Percentiles rank a stretch among this genome's conserved stretches.
phyloP scores from a whole-genome alignment of 345 rosid genomes.

The Corchorus capsularis region DNA sequence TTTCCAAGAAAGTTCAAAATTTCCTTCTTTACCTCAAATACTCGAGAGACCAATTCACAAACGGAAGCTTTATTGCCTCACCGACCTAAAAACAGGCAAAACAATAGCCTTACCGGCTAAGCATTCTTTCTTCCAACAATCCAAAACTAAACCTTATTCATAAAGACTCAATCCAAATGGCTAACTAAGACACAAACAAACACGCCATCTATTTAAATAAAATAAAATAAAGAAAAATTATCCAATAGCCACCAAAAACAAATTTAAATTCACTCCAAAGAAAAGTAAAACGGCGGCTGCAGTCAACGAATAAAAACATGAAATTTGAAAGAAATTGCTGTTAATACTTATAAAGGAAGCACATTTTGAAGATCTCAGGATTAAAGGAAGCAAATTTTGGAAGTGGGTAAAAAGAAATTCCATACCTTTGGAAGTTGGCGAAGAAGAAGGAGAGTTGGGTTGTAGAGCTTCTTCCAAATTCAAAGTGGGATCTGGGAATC shows the following conservation, averaged over 20 bases:
- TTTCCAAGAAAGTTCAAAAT: neutral
- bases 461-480: neutral
- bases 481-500: neutral
- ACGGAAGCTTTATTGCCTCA: conserved; percentile 6
- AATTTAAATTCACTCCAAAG: neutral
- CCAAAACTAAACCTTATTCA: too few relatives aligned
- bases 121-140: neutral
- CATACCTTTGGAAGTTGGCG: neutral
- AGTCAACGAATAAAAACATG: neutral
- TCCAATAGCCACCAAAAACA: neutral
- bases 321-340: neutral
- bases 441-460: neutral
- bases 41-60: neutral
- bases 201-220: neutral
- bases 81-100: conserved; percentile 19
- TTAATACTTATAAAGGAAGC: neutral
- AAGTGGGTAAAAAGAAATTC: neutral
- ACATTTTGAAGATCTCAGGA: neutral
- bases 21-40: neutral
- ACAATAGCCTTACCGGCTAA: conserved; percentile 8
- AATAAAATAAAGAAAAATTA: neutral
- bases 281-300: conserved; percentile 3
- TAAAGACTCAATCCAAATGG: neutral
- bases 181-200: neutral
- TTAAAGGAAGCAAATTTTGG: neutral